A percentile compares a stretch with the other conserved stretches of the same genome.
Conservation (phyloP, 768 basidiomycete genomes). For the Strobilomyces dryophilus region DNA sequence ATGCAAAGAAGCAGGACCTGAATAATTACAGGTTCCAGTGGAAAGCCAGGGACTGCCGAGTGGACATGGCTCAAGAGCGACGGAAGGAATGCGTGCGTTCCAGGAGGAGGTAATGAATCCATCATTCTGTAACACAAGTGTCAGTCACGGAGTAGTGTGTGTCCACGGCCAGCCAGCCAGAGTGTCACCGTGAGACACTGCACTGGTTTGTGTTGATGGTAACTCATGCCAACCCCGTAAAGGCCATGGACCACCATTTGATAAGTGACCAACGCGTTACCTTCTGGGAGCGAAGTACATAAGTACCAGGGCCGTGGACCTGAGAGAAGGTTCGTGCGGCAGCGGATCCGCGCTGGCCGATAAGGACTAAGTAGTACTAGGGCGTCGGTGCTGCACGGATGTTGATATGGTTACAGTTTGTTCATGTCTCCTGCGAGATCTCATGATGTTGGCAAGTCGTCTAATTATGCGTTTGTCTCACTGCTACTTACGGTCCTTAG, state of each 20-base stretch:
- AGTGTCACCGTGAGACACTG: not conserved
- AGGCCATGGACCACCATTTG: not conserved
- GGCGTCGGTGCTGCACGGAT: not conserved
- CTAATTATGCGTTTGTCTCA: not conserved
- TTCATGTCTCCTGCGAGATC: not conserved
- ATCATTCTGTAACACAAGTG: not conserved
- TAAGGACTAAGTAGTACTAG: not conserved
- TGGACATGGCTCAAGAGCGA: conserved; percentile 45
- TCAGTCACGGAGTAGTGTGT: not conserved
- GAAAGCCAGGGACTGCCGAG: conserved; percentile 41
- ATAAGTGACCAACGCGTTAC: not conserved
- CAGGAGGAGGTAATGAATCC: conserved; percentile 31
- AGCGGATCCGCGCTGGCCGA: conserved; percentile 2
- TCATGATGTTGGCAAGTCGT: not conserved
- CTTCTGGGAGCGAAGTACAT: not conserved
- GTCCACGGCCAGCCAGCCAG: not conserved
- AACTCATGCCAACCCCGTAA: conserved; percentile 6
- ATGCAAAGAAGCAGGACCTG: conserved; percentile 66
- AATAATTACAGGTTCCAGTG: conserved; percentile 58
- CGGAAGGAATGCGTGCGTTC: conserved; percentile 47
- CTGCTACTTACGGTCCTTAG: not conserved
- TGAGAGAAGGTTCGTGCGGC: not conserved
- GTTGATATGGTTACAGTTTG: conserved; percentile 22
- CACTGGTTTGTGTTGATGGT: conserved; percentile 27
- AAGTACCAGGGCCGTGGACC: not conserved